These are phyloP conservation scores for Botrytis porri DNA, from an alignment of 2,329 filamentous ascomycete genomes.

Conservation along the genomic window DNA sequence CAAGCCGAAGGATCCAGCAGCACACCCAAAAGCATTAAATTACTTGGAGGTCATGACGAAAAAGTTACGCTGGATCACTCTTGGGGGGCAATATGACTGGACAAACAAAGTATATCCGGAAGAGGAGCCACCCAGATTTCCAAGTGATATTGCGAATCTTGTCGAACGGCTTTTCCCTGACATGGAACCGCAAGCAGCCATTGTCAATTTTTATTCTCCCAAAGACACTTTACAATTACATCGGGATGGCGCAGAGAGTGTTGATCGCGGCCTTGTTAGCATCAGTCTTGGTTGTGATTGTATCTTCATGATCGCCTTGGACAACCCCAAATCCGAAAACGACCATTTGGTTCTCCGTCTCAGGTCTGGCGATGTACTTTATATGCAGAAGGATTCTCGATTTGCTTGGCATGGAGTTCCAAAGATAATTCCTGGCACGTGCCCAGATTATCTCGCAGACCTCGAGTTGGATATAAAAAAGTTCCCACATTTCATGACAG, in stretches of 20 bases:
- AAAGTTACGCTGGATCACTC: constrained; percentile 87
- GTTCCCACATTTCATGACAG: constrained; percentile 85
- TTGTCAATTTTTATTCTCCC: constrained; percentile 88
- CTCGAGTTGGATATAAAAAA: constrained; percentile 62
- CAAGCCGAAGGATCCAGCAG: constrained; percentile 62
- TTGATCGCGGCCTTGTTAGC: constrained; percentile 74
- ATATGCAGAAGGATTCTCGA: constrained; percentile 78
- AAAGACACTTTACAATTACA: constrained; percentile 91
- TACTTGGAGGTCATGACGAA: constrained; percentile 69
- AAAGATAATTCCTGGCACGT: constrained; percentile 76
- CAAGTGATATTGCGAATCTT: constrained; percentile 66
- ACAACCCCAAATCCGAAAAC: constrained; percentile 32
- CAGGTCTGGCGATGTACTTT: constrained; percentile 81
- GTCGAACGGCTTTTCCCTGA: constrained; percentile 70
- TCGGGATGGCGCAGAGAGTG: constrained; percentile 87
- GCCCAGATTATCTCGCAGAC: constrained; percentile 67
- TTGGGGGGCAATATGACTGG: constrained; percentile 97
- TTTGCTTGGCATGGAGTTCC: constrained; percentile 97
- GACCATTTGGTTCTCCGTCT: constrained; percentile 62
- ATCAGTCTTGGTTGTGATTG: constrained; percentile 88
- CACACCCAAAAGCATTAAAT: constrained; percentile 70
- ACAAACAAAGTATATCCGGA: constrained; percentile 77
- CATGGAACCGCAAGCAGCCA: constrained; percentile 81
- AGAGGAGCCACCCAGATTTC: constrained; percentile 67
- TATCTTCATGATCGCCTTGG: constrained; percentile 77